Base-by-base conservation (phyloP, 148 eudicot species). In the Rhododendron vialii region DNA sequence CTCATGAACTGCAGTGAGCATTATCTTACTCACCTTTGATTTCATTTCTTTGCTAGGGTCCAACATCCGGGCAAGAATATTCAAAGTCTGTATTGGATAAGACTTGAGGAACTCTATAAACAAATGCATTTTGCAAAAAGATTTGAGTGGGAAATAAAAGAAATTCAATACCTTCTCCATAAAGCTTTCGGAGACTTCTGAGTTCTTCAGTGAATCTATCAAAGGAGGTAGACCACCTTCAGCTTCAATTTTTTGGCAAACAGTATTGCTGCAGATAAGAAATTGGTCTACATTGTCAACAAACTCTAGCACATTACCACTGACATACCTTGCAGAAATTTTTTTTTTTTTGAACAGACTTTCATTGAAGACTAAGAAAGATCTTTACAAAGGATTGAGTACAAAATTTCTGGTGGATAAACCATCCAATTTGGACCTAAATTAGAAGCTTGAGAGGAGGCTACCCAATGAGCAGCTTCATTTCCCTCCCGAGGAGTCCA, bases 11-110 rank as follows among this genome's bases (percentile, higher is more conserved):
- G 33, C 10, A 20, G 7, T 50, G 18, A 74, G 48, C 81, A 87
- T 33, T 33, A 45, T 69, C 81, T 41, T 13, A 87, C 89, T 84
- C 80, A 93, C 98, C 95, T 92, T 92, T 84, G 90, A 89, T 88
- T 90, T 94, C 93, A 92, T 86, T 85, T 93, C 95, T 89, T 88
- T 93, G 88, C 86, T 88, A 75, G 98, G 98, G 83, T 96, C 98
- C 83, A 91, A 88, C 78, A 96, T 92, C 90, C 95, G 92, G 55
- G 94, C 90, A 81, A 96, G 94, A 85, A 96, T 92, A 78, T 89
- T 90, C 87, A 96, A 69, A 47, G 86, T 86, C 98, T 95, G 94
- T 93, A 92, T 61, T 87, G 61, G 12, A 55, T 41, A 85, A 36
- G 76, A 67, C 3, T 55, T 84, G 63, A 83, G 76, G 38, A 51